Base-by-base conservation (phyloP, 2,329 filamentous ascomycete species). In the Graphium sp. region DNA sequence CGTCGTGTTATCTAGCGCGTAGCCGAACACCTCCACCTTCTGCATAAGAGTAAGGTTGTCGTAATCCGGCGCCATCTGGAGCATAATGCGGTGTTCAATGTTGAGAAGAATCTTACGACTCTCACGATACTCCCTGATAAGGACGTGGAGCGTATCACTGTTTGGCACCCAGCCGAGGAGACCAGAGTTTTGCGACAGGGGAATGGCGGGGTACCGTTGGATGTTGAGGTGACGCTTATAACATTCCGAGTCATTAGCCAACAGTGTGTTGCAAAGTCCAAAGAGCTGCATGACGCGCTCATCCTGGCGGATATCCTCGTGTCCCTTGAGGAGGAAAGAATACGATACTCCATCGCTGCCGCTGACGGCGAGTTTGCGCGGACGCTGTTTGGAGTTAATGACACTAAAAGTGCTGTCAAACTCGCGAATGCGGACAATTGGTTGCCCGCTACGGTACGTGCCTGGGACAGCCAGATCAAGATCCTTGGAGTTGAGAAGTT, bases 261-360 rank as follows among this genome's bases (percentile, higher is more conserved):
- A 69, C 2, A 98, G 68, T 1, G 91, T 98, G 50, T 99, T 99
- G 57, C 87, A 89, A 10, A 99, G 69, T 22, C 89, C 89, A 46
- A 99, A 98, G 20, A 99, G 68, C 53, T 99, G 89, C 91, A 98
- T 99, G 40, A 98, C 89, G 54, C 91, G 77, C 55, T 99, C 89
- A 46, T 99, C 89, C 53, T 99, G 89, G 34, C 89, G 78, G 39
- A 98, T 94, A 59, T 99, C 89, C 55, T 99, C 89, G 44, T 98
- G 91, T n/a, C 89, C 89, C 60, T 99, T 99, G 42, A 98, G 70
- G 33, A 82, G 55, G 56, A 93, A 95, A 28, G 82, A 77, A 49
- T 94, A 94, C 4, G 73, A 69, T 35, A 68, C 71, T 33, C 89
- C 89, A 47, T 98, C 87, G 44, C 82, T 93, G 35, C 87, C 91